Percentiles rank a stretch among this genome's conserved stretches.
phyloP scores from a whole-genome alignment of 257 asterid genomes.

The Rauvolfia tetraphylla region DNA sequence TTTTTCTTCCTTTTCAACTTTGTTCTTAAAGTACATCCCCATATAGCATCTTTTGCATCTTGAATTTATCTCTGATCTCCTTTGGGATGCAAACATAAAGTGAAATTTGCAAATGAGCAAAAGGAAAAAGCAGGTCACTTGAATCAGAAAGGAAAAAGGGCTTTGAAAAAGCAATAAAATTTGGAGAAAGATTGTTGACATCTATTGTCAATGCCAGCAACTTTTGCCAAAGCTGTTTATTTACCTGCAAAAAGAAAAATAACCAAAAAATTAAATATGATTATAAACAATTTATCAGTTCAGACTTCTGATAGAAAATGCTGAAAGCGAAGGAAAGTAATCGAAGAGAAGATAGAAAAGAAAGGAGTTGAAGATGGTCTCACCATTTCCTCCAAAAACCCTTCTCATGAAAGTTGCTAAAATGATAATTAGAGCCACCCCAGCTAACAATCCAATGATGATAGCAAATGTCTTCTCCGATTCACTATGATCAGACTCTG shows the following conservation, averaged over 20 bases:
- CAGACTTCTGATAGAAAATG: not conserved
- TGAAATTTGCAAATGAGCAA: conserved; percentile 17
- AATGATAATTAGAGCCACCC: conserved; percentile 68
- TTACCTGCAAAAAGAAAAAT: conserved; percentile 60
- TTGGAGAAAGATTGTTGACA: not conserved
- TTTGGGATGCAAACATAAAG: conserved; percentile 26
- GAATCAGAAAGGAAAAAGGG: conserved; percentile 31
- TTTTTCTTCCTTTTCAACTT: conserved; percentile 8
- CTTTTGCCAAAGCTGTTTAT: conserved; percentile 25
- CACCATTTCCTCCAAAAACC: conserved; percentile 51
- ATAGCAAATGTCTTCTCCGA: conserved; percentile 87
- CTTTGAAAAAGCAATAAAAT: conserved; percentile 1
- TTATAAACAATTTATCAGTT: not conserved
- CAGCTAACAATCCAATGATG: conserved; percentile 78
- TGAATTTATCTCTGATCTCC: conserved; percentile 12
- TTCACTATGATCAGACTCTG: conserved; percentile 51
- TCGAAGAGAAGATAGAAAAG: not conserved
- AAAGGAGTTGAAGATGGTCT: conserved; percentile 4
- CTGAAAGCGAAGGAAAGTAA: not conserved
- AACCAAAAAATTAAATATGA: not conserved
- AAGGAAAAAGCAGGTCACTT: conserved; percentile 28
- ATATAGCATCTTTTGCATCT: conserved; percentile 18
- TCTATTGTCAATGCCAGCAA: not conserved
- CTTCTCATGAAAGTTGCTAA: conserved; percentile 76
- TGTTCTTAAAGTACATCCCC: conserved; percentile 12